Conservation (phyloP, 2,329 filamentous ascomycete species). For the Aspergillus ruber region DNA sequence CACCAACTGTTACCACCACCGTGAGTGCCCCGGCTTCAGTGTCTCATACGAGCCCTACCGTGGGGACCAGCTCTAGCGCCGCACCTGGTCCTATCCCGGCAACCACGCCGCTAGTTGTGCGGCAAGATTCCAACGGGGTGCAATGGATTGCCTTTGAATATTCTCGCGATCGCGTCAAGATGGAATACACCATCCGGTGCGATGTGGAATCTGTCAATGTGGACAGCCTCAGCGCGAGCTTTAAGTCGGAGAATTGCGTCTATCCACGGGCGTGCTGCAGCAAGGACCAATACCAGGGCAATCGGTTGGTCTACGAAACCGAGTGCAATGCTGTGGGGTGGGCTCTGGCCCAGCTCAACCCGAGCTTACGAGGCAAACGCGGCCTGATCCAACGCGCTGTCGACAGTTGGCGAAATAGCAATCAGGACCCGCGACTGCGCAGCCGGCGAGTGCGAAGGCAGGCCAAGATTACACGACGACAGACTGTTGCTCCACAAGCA, state of each 20-base stretch:
- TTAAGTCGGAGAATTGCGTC: conserved; percentile 97
- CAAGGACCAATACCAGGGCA: conserved; percentile 95
- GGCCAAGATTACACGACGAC: conserved; percentile 91
- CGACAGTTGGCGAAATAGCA: conserved; percentile 98
- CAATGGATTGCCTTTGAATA: conserved; percentile 99
- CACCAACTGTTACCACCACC: conserved; percentile 52
- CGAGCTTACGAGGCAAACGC: conserved; percentile 82
- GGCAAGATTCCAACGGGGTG: conserved; percentile 92
- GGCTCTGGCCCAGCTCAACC: conserved; percentile 90
- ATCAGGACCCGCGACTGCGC: conserved; percentile 84
- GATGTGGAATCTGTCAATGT: conserved; percentile 96
- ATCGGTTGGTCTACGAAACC: conserved; percentile 91
- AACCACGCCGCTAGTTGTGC: conserved; percentile 86
- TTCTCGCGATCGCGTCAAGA: conserved; percentile 92
- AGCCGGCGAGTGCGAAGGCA: conserved; percentile 88
- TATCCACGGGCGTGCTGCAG: conserved; percentile 91
- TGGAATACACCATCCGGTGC: conserved; percentile 98
- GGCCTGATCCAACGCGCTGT: conserved; percentile 95
- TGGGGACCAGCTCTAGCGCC: conserved; percentile 74
- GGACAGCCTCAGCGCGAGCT: conserved; percentile 74
- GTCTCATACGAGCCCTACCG: conserved; percentile 29
- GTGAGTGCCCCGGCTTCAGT: conserved; percentile 23
- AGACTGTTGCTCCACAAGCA: conserved; percentile 59
- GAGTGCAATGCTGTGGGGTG: conserved; percentile 99
- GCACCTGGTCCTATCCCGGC: conserved; percentile 95